Evolutionary conservation across 177 flowering plant species (phyloP), one percentile per base, ranked within the genome.

Genomic region (Vitis hybrid): DNA sequence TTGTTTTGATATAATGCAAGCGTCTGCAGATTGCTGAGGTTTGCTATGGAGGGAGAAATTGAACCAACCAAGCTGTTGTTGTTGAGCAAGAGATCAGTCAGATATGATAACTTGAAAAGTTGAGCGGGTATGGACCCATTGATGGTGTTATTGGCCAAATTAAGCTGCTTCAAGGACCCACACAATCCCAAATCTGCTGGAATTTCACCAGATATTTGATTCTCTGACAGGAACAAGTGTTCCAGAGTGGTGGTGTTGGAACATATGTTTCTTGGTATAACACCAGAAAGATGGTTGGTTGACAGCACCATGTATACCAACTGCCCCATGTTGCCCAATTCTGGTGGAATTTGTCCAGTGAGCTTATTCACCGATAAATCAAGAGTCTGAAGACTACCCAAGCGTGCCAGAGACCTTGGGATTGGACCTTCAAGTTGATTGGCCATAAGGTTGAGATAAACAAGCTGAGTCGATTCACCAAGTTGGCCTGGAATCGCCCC

Each of bases 31-130:
- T 83, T 83, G 75, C 67, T 87, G 71, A 93, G 89, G 75, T 91
- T 91, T 6, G 83, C 87, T 4, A 95, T 73, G 15, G 56, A 66
- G 0, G 85, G 76, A 66, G 99, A 86, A 61, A 95, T 78, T 6
- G 87, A 74, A 50, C 99, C 95, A 10, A 62, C 77, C 72, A 95
- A 81, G 70, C 83, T 90, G 82, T 93, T 95, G 86, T 95, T 93
- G 77, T 91, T 82, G 66, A 95, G 91, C 68, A 77, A 67, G 21
- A 95, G 86, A 75, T 90, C 87, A 56, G 91, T 87, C 56, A 95
- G 75, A 5, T 73, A 69, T 13, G 58, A 50, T 50, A 91, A 64
- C 74, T 82, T 74, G 50, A 79, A 89, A 13, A 93, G 49, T 68
- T 89, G 88, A 3, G 46, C 51, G 0, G 99, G 98, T 46, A 95